Evolutionary conservation across 176 grass and related monocot genomes (phyloP).

Genomic region (Zizania latifolia): DNA sequence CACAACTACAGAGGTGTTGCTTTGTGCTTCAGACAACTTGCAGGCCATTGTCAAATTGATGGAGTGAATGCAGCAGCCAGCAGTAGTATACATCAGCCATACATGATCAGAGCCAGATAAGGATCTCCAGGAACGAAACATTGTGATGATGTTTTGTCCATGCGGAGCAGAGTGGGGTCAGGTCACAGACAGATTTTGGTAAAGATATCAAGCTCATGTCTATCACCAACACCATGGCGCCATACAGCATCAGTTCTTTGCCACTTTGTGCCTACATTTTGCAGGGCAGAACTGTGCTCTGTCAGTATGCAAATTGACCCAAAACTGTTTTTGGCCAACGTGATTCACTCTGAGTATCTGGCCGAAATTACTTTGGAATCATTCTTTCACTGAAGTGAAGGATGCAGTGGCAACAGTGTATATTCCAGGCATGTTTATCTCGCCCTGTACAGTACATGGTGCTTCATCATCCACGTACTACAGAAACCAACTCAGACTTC

Average conservation of each 20-base stretch:
- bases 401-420: not conserved
- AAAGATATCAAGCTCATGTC: not conserved
- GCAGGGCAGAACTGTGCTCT: not conserved
- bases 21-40: not conserved
- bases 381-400: not conserved
- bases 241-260: not conserved
- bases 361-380: not conserved
- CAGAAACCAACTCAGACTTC: not conserved
- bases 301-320: not conserved
- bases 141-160: not conserved
- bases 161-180: not conserved
- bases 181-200: not conserved
- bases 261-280: not conserved
- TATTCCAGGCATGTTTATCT: not conserved
- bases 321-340: not conserved
- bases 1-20: not conserved
- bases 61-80: not conserved
- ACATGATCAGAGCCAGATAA: not conserved
- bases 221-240: not conserved
- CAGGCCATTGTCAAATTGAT: not conserved
- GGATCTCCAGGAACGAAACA: not conserved
- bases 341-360: not conserved
- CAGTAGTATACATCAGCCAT: not conserved
- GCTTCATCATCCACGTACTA: not conserved
- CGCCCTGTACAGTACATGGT: not conserved